Base-by-base conservation (phyloP, 2,329 filamentous ascomycete genomes). In the Hypoxylon sp. region DNA sequence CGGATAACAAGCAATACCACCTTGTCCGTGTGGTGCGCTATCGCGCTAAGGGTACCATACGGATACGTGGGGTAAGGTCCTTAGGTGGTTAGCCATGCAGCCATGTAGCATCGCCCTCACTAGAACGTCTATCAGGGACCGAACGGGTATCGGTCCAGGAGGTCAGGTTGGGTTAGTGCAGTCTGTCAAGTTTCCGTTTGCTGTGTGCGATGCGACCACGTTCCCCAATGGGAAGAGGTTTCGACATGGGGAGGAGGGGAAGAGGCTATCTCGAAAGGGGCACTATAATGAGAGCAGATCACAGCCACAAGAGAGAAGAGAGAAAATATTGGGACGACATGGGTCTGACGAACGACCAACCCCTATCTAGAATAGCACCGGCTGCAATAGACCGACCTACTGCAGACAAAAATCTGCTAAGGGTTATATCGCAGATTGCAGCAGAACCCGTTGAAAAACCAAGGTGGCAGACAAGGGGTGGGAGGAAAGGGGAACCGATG, bases 71-170 rank as follows among this genome's bases (percentile, higher is more conserved):
- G 59, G 56, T 58, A 54, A 26, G 37, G 22, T 50, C 46, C 41
- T n/a, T n/a, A n/a, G n/a, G n/a, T 51, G 53, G 28, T 54, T 37
- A n/a, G 24, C 24, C 24, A 26, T 26, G 24, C 7, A 39, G 47
- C 19, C 37, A 67, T 28, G 65, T 60, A 59, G 61, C 46, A 65
- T 67, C 53, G 58, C 28, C 26, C 41, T 60, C 37, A 56, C 32
- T 44, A 47, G 41, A 63, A 63, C 49, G 52, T 60, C 49, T 65
- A 58, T 64, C 52, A 49, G 37, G 37, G 55, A 65, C 58, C 49
- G 41, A 61, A 56, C 34, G 19, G 61, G 60, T 8, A 20, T 52
- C 58, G 49, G 57, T 24, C 34, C 37, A 64, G 54, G 54, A 61
- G 58, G n/a, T n/a, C n/a, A n/a, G n/a, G n/a, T n/a, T n/a, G n/a